Evolutionary conservation across 2,329 filamentous ascomycete species (phyloP).

Genomic region (Cladophialophora immunda): DNA sequence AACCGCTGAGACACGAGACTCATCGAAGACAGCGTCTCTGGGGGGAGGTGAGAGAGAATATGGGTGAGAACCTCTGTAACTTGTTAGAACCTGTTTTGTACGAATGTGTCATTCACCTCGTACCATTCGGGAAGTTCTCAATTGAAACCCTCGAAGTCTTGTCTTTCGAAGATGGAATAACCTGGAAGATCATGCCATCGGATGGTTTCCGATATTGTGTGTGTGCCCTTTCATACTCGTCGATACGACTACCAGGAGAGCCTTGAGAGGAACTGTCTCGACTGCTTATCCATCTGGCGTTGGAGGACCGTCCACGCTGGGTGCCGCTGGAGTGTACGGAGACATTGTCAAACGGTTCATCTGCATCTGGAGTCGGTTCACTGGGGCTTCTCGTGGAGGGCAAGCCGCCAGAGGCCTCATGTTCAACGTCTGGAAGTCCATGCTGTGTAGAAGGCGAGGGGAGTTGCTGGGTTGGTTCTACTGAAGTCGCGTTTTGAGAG

Average conservation of each 20-base stretch:
- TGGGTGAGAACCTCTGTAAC: constrained; percentile 86
- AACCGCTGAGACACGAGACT: constrained; percentile 89
- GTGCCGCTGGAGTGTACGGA: constrained; percentile 40
- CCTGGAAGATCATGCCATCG: constrained; percentile 60
- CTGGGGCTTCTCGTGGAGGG: constrained; percentile 50
- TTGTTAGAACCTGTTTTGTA: constrained; percentile 39
- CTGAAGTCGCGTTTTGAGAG: constrained; percentile 55
- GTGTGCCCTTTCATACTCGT: constrained; percentile 63
- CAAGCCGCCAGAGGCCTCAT: constrained; percentile 54
- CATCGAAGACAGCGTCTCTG: constrained; percentile 81
- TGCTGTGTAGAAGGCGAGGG: constrained; percentile 60
- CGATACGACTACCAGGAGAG: constrained; percentile 61
- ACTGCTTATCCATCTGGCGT: constrained; percentile 44
- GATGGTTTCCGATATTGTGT: constrained; percentile 47
- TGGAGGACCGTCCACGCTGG: constrained; percentile 38
- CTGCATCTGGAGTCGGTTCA: constrained; percentile 43
- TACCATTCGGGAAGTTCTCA: constrained; percentile 82
- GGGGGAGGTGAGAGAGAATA: constrained; percentile 86
- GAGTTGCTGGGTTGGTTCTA: constrained; percentile 46
- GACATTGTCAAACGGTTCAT: constrained; percentile 39
- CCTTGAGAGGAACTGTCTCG: constrained; percentile 43
- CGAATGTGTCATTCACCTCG: constrained; percentile 20
- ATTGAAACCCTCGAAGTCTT: constrained; percentile 59
- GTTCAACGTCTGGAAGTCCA: constrained; percentile 62
- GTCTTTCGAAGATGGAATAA: constrained; percentile 56